phyloP scores from a whole-genome alignment of 176 grass and related monocot species.

The Areca catechu region DNA sequence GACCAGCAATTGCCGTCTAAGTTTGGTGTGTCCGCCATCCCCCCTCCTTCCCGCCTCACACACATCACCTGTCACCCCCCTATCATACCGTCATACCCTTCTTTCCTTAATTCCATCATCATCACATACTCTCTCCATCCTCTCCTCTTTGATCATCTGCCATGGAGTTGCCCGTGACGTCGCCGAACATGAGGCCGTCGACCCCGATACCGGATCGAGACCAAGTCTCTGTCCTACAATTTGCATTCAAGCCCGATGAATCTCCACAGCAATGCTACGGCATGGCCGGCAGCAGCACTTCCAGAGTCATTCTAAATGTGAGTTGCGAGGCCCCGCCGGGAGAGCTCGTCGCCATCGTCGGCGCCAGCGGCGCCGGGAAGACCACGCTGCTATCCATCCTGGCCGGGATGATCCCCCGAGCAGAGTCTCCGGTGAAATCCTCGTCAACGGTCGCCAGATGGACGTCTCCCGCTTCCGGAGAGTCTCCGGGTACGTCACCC shows the following conservation, averaged over 20 bases:
- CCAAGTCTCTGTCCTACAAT: constrained; percentile 50
- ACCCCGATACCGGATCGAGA: constrained; percentile 58
- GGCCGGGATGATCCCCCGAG: constrained; percentile 47
- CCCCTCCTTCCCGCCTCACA: neutral
- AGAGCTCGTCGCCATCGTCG: constrained; percentile 68
- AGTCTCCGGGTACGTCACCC: constrained; percentile 76
- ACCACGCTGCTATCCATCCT: constrained; percentile 77
- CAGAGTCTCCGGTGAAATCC: constrained; percentile 33
- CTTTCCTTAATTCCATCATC: constrained; percentile 7
- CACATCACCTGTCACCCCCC: neutral
- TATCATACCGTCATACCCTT: constrained; percentile 11
- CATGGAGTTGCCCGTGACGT: constrained; percentile 32
- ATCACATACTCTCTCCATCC: neutral
- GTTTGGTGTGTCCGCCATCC: constrained; percentile 65
- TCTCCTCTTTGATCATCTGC: constrained; percentile 10
- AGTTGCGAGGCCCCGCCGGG: constrained; percentile 63
- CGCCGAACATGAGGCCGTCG: constrained; percentile 13
- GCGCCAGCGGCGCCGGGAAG: constrained; percentile 84
- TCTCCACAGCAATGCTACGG: neutral
- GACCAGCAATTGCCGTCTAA: constrained; percentile 1
- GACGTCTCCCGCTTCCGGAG: constrained; percentile 61
- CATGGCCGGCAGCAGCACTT: constrained; percentile 2
- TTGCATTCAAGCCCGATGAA: constrained; percentile 14
- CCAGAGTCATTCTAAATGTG: constrained; percentile 22
- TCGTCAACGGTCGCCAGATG: constrained; percentile 59